Conservation (phyloP, 306 rosid species). For the Acacia confusa region DNA sequence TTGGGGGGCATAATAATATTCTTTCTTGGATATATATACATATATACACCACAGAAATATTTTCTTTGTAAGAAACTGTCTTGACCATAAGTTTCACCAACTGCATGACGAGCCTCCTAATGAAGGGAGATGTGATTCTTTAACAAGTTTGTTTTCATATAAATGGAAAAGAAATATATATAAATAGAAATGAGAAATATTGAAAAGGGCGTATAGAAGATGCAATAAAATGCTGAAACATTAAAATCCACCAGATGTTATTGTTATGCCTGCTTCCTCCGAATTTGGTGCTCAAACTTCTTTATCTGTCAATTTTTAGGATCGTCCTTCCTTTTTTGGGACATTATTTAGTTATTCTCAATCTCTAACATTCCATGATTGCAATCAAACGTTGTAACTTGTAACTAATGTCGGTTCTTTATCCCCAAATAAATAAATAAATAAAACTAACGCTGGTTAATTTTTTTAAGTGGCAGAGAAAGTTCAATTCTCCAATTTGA, state of each 20-base stretch:
- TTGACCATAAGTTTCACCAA: neutral
- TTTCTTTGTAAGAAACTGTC: neutral
- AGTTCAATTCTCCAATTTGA: neutral
- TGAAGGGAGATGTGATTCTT: constrained; percentile 40
- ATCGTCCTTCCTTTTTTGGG: constrained; percentile 36
- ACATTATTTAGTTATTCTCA: neutral
- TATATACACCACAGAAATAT: neutral
- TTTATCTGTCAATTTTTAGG: constrained; percentile 27
- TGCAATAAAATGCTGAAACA: constrained; percentile 7
- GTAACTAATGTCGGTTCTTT: neutral
- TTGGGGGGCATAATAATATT: neutral
- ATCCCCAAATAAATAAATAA: neutral
- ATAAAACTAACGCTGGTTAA: neutral
- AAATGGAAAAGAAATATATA: neutral
- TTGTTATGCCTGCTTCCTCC: constrained; percentile 29
- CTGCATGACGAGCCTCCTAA: constrained; percentile 6
- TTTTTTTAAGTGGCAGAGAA: neutral
- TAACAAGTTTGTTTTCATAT: neutral
- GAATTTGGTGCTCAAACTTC: constrained; percentile 42
- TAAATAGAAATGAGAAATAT: neutral
- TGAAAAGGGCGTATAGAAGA: constrained; percentile 20
- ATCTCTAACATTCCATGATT: neutral
- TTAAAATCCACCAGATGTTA: constrained; percentile 32
- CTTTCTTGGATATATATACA: neutral
- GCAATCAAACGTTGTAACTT: neutral